Conservation (phyloP, 257 asterid species). For the Nicotiana sylvestris region DNA sequence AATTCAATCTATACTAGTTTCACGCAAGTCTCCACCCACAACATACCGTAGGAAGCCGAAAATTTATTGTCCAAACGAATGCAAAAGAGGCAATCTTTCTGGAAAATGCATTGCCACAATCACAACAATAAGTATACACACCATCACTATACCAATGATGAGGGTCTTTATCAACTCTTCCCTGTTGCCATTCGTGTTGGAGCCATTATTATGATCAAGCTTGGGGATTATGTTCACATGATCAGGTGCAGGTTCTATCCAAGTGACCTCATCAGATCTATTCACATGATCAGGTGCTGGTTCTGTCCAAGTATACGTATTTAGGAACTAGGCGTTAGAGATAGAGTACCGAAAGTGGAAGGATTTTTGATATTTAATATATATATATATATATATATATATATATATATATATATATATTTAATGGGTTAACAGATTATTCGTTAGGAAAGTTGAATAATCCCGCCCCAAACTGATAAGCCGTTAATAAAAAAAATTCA, state of each 20-base stretch:
- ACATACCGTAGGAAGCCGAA: background rate
- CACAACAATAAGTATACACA: slow-evolving; percentile 16
- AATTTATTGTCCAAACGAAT: slow-evolving; percentile 4
- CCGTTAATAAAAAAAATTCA: no score
- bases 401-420: no score
- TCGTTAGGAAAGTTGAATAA: no score
- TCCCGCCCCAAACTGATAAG: no score
- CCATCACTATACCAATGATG: slow-evolving; percentile 13
- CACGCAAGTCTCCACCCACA: no score
- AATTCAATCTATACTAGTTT: no score
- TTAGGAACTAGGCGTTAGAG: no score
- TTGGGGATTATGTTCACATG: background rate
- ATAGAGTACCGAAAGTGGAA: no score
- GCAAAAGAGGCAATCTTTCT: slow-evolving; percentile 1
- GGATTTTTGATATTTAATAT: no score
- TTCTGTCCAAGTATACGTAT: background rate
- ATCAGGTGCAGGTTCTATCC: background rate
- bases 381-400: no score
- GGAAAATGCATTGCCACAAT: slow-evolving; percentile 8
- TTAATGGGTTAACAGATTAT: no score
- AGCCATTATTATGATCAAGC: background rate
- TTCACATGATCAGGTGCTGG: background rate
- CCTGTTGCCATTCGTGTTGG: background rate
- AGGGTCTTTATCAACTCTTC: slow-evolving; percentile 12
- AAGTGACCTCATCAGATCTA: background rate